phyloP scores from a whole-genome alignment of 345 rosid species.

The Eucalyptus cloeziana region DNA sequence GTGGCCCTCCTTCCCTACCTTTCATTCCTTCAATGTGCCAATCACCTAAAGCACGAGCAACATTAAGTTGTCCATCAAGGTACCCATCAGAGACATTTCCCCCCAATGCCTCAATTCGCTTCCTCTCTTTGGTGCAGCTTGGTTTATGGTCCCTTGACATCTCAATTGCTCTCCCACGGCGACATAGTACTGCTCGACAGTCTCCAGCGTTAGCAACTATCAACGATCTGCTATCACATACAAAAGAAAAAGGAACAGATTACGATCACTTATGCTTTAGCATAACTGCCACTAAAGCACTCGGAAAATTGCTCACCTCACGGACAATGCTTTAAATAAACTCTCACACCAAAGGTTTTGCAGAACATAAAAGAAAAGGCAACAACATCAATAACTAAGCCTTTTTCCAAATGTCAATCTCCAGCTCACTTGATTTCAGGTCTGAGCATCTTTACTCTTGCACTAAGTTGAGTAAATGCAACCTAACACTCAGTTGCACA shows the following conservation, averaged over 20 bases:
- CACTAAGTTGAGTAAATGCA: not conserved
- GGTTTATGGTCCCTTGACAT: constrained; percentile 94
- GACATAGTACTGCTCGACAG: constrained; percentile 74
- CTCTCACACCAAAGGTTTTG: not conserved
- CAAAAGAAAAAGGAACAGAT: not conserved
- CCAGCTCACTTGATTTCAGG: not conserved
- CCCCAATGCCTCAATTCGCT: constrained; percentile 69
- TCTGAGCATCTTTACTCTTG: not conserved
- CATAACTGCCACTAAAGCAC: not conserved
- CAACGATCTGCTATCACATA: constrained; percentile 29
- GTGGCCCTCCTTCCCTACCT: constrained; percentile 53
- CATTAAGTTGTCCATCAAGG: constrained; percentile 70
- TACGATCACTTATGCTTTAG: not conserved
- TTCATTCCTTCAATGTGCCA: constrained; percentile 92
- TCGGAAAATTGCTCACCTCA: not conserved
- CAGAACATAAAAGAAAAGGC: not conserved
- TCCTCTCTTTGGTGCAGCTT: constrained; percentile 38
- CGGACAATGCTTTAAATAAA: not conserved
- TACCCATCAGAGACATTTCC: constrained; percentile 61
- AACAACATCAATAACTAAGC: not conserved
- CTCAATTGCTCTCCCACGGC: constrained; percentile 70
- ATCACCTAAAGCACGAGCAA: constrained; percentile 89
- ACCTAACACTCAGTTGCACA: not conserved
- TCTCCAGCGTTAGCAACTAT: constrained; percentile 94
- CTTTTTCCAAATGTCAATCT: not conserved